phyloP scores from a whole-genome alignment of 768 basidiomycete genomes.

The Aureoboletus auriporus region DNA sequence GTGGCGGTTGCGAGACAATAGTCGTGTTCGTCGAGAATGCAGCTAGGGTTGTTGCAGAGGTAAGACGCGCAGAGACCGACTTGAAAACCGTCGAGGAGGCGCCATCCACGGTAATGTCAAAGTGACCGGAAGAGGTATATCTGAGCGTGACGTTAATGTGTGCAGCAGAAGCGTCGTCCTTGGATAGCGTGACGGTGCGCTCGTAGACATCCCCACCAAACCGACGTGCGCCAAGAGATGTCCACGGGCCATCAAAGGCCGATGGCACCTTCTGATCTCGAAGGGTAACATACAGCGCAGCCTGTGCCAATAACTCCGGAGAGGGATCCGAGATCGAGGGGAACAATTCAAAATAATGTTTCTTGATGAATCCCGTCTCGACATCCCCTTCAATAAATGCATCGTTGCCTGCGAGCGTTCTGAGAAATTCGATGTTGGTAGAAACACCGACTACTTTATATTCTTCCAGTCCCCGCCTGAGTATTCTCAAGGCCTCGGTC shows the following conservation, averaged over 20 bases:
- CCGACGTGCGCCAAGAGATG: constrained; percentile 63
- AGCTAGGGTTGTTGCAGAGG: constrained; percentile 50
- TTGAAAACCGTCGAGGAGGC: constrained; percentile 34
- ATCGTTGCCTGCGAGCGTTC: constrained; percentile 68
- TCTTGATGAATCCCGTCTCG: constrained; percentile 93
- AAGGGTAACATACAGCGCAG: constrained; percentile 70
- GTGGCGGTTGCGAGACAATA: constrained; percentile 66
- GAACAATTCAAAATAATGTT: constrained; percentile 82
- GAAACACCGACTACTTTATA: constrained; percentile 90
- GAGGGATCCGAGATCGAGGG: constrained; percentile 56
- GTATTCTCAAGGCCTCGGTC: constrained; percentile 75
- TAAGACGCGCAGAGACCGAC: constrained; percentile 54
- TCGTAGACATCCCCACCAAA: constrained; percentile 74
- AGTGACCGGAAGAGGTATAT: constrained; percentile 41
- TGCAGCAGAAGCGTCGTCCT: constrained; percentile 43
- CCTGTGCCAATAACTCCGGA: constrained; percentile 67
- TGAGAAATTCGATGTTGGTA: constrained; percentile 88
- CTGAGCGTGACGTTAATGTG: constrained; percentile 38
- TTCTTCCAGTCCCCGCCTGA: constrained; percentile 78
- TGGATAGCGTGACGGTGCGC: constrained; percentile 58
- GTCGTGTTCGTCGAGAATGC: constrained; percentile 54
- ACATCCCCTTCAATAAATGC: constrained; percentile 77
- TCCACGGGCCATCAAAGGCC: constrained; percentile 56
- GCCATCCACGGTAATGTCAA: constrained; percentile 48
- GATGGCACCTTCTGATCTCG: constrained; percentile 47